Evolutionary conservation across 2,329 filamentous ascomycete genomes (phyloP).

Genomic region (Ophiognomonia clavigignenti-juglandacearum): DNA sequence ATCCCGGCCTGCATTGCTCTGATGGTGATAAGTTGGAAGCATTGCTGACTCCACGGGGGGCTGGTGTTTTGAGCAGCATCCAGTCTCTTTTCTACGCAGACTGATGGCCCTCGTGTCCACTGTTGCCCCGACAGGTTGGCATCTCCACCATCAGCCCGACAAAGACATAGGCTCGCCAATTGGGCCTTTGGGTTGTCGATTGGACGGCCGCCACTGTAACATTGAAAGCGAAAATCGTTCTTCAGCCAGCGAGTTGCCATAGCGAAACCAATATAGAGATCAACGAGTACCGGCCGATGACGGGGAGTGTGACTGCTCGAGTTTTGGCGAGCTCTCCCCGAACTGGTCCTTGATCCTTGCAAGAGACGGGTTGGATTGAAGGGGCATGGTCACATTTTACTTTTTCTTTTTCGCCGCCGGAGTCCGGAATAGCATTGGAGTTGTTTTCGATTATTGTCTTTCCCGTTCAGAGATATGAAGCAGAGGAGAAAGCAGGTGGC

Average conservation of each 20-base stretch:
- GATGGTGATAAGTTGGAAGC: neutral
- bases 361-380: conserved; percentile 1
- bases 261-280: neutral
- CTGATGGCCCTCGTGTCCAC: too few relatives aligned
- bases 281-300: neutral
- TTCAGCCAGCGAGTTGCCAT: neutral
- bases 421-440: conserved; percentile 17
- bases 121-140: neutral
- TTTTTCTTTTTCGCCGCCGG: conserved; percentile 11
- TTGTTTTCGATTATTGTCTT: conserved; percentile 14
- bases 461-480: conserved; percentile 8
- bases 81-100: neutral
- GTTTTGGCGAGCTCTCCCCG: neutral
- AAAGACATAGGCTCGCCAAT: neutral
- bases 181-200: neutral
- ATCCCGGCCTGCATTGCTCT: neutral
- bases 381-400: neutral
- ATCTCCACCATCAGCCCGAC: neutral
- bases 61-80: neutral
- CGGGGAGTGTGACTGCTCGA: neutral
- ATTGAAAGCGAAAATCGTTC: too few relatives aligned
- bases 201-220: too few relatives aligned
- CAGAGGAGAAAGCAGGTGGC: neutral
- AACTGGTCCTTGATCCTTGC: neutral
- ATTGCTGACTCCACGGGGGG: neutral